Base-by-base conservation (phyloP, 2,329 filamentous ascomycete species). In the Colletotrichum abscissum region DNA sequence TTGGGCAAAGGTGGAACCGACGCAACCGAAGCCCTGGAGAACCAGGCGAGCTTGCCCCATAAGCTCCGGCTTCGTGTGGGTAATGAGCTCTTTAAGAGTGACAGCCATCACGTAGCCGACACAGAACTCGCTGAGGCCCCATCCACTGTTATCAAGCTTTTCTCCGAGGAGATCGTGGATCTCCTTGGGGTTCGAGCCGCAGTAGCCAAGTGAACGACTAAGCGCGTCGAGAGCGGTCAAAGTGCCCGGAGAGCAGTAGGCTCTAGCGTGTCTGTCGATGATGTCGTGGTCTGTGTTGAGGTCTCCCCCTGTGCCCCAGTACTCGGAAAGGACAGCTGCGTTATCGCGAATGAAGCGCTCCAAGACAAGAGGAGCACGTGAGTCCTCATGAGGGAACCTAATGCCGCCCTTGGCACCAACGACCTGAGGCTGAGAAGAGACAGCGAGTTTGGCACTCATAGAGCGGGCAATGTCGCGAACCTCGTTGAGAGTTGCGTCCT, bases 1-100 rank as follows among this genome's bases (percentile, higher is more conserved):
- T 49, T 46, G 35, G 38, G 42, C 35, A 26, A 63, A 63, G 24
- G 38, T 63, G 24, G 60, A 35, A 52, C 38, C 60, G 26, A 63
- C 60, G 46, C 60, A 63, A 14, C 60, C 60, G 60, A 63, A 63
- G 8, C 38, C 60, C 38, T 63, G 60, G 28, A 63, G 35, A 12
- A 63, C 42, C 8, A 63, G 22, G 5, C 33, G 30, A 24, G 58
- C 30, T 12, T 24, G 19, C 7, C 19, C 42, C 42, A 49, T 49
- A 49, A 49, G 42, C 19, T 49, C 42, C 19, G 42, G 19, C 42
- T 49, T 49, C 7, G 42, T 49, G 42, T 49, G 42, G 8, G 8
- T n/a, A n/a, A n/a, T 49, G 42, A 49, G 42, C 8, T n/a, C 42
- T n/a, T 49, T 49, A n/a, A 49, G 42, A 19, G 19, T n/a, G 11